These are phyloP conservation scores for Reticulascus tulasneorum DNA, from an alignment of 2,329 filamentous ascomycete species.

Conservation along the genomic window DNA sequence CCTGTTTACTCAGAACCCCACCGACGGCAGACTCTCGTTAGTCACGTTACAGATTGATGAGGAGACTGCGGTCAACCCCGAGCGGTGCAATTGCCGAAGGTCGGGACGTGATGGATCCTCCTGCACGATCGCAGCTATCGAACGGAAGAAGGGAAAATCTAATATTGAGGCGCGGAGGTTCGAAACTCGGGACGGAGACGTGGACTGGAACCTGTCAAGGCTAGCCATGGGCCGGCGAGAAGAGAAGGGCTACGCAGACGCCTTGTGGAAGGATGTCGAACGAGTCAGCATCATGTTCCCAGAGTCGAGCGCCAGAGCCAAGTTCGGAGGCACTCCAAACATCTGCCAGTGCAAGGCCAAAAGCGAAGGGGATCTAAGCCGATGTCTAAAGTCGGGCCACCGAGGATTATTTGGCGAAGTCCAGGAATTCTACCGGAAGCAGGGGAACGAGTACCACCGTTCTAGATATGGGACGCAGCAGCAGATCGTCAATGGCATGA, in stretches of 20 bases:
- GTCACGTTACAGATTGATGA: constrained; percentile 28
- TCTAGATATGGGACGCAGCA: constrained; percentile 10
- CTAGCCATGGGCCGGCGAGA: constrained; percentile 18
- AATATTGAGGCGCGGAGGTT: constrained; percentile 23
- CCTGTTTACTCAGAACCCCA: constrained; percentile 23
- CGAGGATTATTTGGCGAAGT: constrained; percentile 25
- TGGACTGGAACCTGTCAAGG: constrained; percentile 25
- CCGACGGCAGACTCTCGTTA: constrained; percentile 19
- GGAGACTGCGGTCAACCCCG: constrained; percentile 26
- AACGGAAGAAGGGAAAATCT: constrained; percentile 21
- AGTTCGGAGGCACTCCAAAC: constrained; percentile 23
- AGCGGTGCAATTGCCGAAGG: constrained; percentile 28
- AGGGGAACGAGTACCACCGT: constrained; percentile 14
- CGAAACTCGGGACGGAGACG: constrained; percentile 14
- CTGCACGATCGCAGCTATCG: constrained; percentile 14
- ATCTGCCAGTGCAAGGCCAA: constrained; percentile 21
- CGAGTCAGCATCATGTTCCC: constrained; percentile 28
- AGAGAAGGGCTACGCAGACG: constrained; percentile 6
- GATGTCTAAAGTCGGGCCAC: constrained; percentile 22
- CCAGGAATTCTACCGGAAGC: constrained; percentile 21
- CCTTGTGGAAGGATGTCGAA: constrained; percentile 20
- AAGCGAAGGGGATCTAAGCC: constrained; percentile 18
- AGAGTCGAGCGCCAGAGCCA: constrained; percentile 13
- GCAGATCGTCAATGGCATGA: constrained; percentile 10
- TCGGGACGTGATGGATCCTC: constrained; percentile 19